These are phyloP conservation scores for Botrytis elliptica DNA, from an alignment of 2,329 filamentous ascomycete genomes.

Conservation along the genomic window DNA sequence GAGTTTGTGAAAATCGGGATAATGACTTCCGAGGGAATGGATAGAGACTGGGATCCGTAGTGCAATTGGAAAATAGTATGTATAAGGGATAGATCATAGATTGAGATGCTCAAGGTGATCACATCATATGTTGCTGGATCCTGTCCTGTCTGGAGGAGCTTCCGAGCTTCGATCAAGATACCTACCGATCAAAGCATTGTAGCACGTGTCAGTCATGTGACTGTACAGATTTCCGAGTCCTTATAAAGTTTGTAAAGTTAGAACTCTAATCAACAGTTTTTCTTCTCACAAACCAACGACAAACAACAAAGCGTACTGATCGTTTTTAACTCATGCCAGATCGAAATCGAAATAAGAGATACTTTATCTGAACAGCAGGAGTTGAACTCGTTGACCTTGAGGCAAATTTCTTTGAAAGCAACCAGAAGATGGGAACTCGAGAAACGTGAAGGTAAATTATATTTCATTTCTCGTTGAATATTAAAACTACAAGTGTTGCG, in stretches of 20 bases:
- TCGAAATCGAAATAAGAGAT: neutral
- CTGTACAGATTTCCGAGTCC: neutral
- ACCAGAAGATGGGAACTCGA: neutral
- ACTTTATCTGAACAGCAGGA: neutral
- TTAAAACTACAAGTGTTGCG: neutral
- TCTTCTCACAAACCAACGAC: neutral
- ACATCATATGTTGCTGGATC: neutral
- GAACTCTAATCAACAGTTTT: neutral
- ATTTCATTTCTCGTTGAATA: neutral
- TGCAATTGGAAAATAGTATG: neutral
- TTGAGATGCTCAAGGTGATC: neutral
- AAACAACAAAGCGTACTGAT: neutral
- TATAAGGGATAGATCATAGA: neutral
- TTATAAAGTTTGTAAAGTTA: neutral
- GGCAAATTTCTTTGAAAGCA: neutral
- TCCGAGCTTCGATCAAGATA: neutral
- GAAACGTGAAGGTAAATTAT: neutral
- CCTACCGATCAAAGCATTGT: rapidly evolving
- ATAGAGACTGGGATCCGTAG: neutral
- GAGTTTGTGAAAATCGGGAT: neutral
- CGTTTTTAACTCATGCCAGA: neutral
- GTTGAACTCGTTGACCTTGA: neutral
- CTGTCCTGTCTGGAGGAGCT: neutral
- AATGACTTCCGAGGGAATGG: neutral
- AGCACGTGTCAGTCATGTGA: neutral